These are phyloP conservation scores for Dryadomyces quercus-mongolicae DNA, from an alignment of 2,329 filamentous ascomycete species.

Conservation along the genomic window DNA sequence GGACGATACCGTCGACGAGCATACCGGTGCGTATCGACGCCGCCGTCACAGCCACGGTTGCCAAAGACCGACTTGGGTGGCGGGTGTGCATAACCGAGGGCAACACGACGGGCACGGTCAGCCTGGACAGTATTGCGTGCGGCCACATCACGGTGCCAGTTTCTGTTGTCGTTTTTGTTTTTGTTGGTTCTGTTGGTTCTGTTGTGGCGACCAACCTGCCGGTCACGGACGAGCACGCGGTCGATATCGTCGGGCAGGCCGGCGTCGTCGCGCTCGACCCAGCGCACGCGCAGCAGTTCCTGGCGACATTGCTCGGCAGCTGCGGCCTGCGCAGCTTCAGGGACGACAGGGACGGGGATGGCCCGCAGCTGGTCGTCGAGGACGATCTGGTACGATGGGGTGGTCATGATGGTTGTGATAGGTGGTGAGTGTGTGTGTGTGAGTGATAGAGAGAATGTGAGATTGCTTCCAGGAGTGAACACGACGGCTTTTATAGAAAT, in stretches of 20 bases:
- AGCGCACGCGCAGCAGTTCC: not conserved
- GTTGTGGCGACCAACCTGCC: not conserved
- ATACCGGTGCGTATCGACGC: conserved; percentile 2
- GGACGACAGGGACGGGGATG: not conserved
- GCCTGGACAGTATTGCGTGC: conserved; percentile 6
- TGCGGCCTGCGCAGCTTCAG: not conserved
- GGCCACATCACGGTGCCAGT: not conserved
- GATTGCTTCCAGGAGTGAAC: too few relatives aligned
- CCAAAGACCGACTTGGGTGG: conserved; percentile 4
- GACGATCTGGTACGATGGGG: not conserved
- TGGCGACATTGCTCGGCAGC: not conserved
- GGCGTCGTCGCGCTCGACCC: conserved; percentile 4
- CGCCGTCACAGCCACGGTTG: conserved; percentile 5
- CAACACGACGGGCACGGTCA: conserved; percentile 11
- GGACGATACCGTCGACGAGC: conserved; percentile 4
- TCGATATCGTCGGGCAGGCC: conserved; percentile 2
- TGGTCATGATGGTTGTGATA: too few relatives aligned
- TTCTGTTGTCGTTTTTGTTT: not conserved
- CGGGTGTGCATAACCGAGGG: conserved; percentile 8
- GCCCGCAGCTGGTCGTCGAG: conserved; percentile 6
- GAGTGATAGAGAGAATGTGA: too few relatives aligned
- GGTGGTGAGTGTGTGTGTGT: too few relatives aligned
- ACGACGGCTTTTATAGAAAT: too few relatives aligned
- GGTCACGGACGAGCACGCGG: conserved; percentile 1
- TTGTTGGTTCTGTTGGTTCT: too few relatives aligned